Base-by-base conservation (phyloP, 129 eudicot genomes). In the Gnaphalium uliginosum region DNA sequence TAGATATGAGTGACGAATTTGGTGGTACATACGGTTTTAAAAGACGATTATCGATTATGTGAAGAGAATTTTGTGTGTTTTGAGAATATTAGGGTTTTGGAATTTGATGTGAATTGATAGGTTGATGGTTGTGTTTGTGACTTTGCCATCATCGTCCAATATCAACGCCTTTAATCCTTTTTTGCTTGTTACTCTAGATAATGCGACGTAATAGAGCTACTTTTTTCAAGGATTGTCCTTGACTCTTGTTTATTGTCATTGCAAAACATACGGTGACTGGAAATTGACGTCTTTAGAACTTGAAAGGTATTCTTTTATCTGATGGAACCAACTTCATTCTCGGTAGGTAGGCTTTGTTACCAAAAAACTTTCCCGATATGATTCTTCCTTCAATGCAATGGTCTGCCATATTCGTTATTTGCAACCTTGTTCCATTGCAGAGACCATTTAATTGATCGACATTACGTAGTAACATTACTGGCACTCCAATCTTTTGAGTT, bases 1-100 rank as follows among this genome's bases (percentile, higher is more conserved):
- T 41, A 84, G 88, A 84, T 84, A 85, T 81, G 74, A 24, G 56
- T 23, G 76, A 35, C 73, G 39, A 62, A 33, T 71, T 65, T 43
- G 82, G 67, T 51, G 78, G 58, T 81, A 62, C 51, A 69, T 81
- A 78, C 79, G 82, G 79, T 76, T 83, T 58, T 22, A 19, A 46
- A 24, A 71, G 35, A 8, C 64, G 24, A 69, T 22, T 37, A 25
- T 26, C 4, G 68, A 54, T 66, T 29, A 3, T 30, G 48, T 39
- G 70, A 43, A 46, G 61, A 57, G 14, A 14, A 24, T 50, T 71
- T 30, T 62, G 30, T 62, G 30, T 63, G 41, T 68, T 14, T 46
- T 46, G 53, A 46, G 53, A 46, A 46, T 46, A 46, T 54, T 58
- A 51, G 68, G 76, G 75, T 78, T 74, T 66, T 37, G 75, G 53